phyloP scores from a whole-genome alignment of 495 filamentous ascomycete genomes.

The Pseudotulostoma volvatum region DNA sequence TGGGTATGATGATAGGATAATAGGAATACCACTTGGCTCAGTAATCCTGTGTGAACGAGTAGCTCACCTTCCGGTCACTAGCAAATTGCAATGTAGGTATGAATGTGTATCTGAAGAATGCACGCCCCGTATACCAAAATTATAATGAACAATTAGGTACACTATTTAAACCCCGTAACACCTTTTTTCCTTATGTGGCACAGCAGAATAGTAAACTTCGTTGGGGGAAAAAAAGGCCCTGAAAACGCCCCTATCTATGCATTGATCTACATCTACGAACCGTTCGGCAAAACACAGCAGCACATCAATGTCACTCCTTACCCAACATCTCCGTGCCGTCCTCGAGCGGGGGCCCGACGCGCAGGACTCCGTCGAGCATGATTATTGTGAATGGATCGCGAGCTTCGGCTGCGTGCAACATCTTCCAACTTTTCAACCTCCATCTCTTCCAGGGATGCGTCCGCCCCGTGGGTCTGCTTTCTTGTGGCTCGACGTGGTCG shows the following conservation, averaged over 20 bases:
- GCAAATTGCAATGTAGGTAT: too few species aligned
- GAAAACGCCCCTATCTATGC: background rate
- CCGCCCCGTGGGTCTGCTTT: conserved; percentile 6
- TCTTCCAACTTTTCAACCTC: conserved; percentile 3
- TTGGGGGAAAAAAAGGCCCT: too few species aligned
- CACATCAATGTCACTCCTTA: background rate
- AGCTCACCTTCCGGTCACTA: too few species aligned
- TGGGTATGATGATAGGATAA: too few species aligned
- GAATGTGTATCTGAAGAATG: too few species aligned
- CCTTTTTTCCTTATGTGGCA: too few species aligned
- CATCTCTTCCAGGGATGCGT: conserved; percentile 1
- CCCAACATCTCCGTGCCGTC: background rate
- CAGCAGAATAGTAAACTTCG: too few species aligned
- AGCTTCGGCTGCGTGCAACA: background rate
- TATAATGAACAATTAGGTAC: too few species aligned
- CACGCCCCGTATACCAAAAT: too few species aligned
- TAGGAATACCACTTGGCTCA: too few species aligned
- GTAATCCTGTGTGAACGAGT: too few species aligned
- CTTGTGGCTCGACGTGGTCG: conserved; percentile 13
- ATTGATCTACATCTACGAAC: background rate
- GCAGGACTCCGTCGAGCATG: conserved; percentile 5
- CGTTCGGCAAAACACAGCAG: background rate
- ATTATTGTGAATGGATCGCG: conserved; percentile 1
- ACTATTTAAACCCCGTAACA: too few species aligned
- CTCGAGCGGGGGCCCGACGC: conserved; percentile 1